Base-by-base conservation (phyloP, 192 early-diverging fungal genomes). In the Coemansia sp. region DNA sequence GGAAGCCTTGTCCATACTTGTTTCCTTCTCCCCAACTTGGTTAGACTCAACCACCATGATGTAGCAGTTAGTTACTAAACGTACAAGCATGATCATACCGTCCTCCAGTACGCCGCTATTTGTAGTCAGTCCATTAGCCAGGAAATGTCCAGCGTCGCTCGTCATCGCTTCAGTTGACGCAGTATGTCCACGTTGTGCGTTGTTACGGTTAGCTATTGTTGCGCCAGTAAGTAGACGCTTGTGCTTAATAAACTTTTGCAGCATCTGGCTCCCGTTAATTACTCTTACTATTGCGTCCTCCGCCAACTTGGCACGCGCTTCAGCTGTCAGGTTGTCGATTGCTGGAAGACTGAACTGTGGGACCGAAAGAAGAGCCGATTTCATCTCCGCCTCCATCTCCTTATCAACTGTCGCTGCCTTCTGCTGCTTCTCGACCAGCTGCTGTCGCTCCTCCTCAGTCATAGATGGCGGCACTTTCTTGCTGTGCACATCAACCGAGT, bases 71-170 rank as follows among this genome's bases (percentile, higher is more conserved):
- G 68, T 50, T 19, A 81, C 56, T 54, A 73, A 61, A 4, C 78
- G 72, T 49, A 81, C 78, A 3, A 81, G 71, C 64, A 74, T 58
- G 52, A 81, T 50, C 55, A 73, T 68, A 44, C 65, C 63, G 59
- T 81, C 78, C 49, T 81, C 78, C 31, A 81, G 62, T 0, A 81
- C 54, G 14, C 71, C 71, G 12, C 68, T 64, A 51, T 74, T 81
- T 0, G 78, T 71, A 58, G 65, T 74, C 49, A 71, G 32, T 0
- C 78, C 78, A 55, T 71, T 74, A 14, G 60, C 23, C 58, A 81
- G 52, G 10, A 38, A 26, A 6, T 24, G 16, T 32, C 27, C 7
- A 31, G 30, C 30, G 7, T 7, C 30, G 30, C 30, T 7, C 7
- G 30, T 31, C 3, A 7, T 31, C 30, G 7, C 30, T 7, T 31